Evolutionary conservation across 1,284 basidiomycete species (phyloP).

Genomic region (Paramarasmius palmivorus): DNA sequence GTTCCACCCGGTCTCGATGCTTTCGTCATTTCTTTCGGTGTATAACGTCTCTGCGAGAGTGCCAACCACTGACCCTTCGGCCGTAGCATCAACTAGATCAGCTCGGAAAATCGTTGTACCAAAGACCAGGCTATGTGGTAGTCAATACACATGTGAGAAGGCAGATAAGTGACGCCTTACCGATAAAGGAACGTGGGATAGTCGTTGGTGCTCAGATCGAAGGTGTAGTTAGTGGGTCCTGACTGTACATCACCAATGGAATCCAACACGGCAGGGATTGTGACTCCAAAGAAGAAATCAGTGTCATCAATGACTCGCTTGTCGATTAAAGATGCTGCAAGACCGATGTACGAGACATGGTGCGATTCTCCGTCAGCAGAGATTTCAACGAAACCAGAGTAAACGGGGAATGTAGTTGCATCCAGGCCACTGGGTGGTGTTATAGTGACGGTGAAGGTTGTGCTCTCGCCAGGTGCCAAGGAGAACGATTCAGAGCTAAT

Average conservation of each 20-base stretch:
- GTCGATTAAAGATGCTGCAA: constrained; percentile 31
- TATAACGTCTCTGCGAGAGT: not conserved
- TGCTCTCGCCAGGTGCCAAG: constrained; percentile 10
- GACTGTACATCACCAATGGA: constrained; percentile 27
- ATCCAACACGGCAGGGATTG: constrained; percentile 30
- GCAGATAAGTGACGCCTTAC: constrained; percentile 2
- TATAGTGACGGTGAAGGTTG: constrained; percentile 10
- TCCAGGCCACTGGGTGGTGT: constrained; percentile 32
- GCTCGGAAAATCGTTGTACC: not conserved
- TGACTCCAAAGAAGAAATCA: constrained; percentile 30
- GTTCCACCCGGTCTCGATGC: not conserved
- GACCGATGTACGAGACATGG: constrained; percentile 35
- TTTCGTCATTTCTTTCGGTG: not conserved
- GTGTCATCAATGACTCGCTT: constrained; percentile 34
- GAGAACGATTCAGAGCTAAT: constrained; percentile 22
- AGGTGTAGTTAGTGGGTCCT: constrained; percentile 36
- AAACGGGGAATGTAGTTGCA: constrained; percentile 40
- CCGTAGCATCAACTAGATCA: too few species aligned
- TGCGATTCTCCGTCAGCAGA: constrained; percentile 27
- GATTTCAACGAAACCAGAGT: constrained; percentile 42
- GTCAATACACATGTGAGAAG: not conserved
- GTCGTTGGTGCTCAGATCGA: constrained; percentile 27
- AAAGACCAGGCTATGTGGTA: not conserved
- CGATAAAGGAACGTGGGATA: constrained; percentile 29
- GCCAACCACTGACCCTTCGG: too few species aligned